A percentile compares a stretch with the other conserved stretches of the same genome.
These are phyloP conservation scores for Solanum chilense DNA, from an alignment of 257 asterid species.

Conservation along the genomic window DNA sequence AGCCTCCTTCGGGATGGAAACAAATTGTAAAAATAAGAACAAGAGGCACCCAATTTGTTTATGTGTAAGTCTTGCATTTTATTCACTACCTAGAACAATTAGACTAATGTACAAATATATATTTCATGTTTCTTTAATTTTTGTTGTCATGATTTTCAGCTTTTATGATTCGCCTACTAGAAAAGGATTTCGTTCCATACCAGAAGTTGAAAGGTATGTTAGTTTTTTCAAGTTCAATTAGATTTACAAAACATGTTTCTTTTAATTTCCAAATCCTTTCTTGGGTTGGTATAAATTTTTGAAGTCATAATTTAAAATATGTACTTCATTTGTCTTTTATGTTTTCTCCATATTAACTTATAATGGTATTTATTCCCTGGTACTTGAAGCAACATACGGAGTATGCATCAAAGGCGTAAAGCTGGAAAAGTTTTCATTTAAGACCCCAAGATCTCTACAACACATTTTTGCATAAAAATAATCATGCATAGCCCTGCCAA, in stretches of 20 bases:
- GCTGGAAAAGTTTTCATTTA: constrained; percentile 59
- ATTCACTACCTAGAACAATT: background rate
- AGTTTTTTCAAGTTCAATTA: background rate
- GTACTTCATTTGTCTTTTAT: background rate
- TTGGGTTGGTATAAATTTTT: background rate
- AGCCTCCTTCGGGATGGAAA: constrained; percentile 81
- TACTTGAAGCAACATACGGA: constrained; percentile 53
- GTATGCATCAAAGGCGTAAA: constrained; percentile 29
- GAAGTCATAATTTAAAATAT: background rate
- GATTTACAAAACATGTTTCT: background rate
- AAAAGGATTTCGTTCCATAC: constrained; percentile 63
- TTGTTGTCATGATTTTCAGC: constrained; percentile 25
- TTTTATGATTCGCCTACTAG: constrained; percentile 62
- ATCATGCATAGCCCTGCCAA: no score
- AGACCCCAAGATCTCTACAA: constrained; percentile 65
- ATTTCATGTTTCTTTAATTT: background rate
- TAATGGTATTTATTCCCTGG: constrained; percentile 25
- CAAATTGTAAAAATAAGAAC: constrained; percentile 66
- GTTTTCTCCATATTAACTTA: background rate
- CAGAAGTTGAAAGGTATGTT: constrained; percentile 50
- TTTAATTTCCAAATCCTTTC: background rate
- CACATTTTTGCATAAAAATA: background rate
- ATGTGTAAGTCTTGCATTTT: constrained; percentile 53
- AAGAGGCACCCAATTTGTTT: constrained; percentile 79
- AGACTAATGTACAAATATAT: background rate